Evolutionary conservation across 2,329 filamentous ascomycete genomes (phyloP).

Genomic region (Immersiporthe knoxdaviesiana): DNA sequence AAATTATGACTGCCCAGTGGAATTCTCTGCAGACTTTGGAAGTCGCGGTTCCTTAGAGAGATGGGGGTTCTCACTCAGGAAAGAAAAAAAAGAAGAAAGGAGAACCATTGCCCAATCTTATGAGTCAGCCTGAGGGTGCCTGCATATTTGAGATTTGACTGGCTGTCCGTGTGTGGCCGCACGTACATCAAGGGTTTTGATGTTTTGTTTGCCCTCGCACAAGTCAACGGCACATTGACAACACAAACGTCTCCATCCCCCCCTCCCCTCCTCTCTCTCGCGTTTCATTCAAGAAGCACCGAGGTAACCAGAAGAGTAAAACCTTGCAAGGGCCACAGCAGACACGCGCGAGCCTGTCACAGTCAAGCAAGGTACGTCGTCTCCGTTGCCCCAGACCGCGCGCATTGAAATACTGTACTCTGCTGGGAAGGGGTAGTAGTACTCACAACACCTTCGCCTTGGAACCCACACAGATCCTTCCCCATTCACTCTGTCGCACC

Average conservation of each 20-base stretch:
- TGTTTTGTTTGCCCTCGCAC: conserved; percentile 23
- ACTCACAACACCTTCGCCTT: background rate
- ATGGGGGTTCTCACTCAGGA: background rate
- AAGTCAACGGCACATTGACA: conserved; percentile 4
- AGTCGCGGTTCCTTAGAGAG: background rate
- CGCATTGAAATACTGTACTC: background rate
- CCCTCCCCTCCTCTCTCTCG: background rate
- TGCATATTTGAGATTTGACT: background rate
- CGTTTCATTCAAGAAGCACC: conserved; percentile 12
- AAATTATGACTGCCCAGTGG: background rate
- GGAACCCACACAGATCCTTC: background rate
- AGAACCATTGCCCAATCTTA: background rate
- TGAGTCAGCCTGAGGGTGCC: background rate
- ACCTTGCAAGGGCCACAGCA: conserved; percentile 3
- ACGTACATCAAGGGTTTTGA: background rate
- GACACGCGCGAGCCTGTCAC: conserved; percentile 1
- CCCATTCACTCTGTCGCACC: conserved; percentile 13
- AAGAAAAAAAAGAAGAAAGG: background rate
- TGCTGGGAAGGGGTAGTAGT: background rate
- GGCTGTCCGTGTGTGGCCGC: background rate
- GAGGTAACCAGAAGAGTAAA: background rate
- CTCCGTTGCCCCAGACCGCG: background rate
- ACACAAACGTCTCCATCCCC: conserved; percentile 1
- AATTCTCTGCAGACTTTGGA: background rate
- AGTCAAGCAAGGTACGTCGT: background rate